Base-by-base conservation (phyloP, 78 protist genomes). In the Planoprotostelium fungivorum region DNA sequence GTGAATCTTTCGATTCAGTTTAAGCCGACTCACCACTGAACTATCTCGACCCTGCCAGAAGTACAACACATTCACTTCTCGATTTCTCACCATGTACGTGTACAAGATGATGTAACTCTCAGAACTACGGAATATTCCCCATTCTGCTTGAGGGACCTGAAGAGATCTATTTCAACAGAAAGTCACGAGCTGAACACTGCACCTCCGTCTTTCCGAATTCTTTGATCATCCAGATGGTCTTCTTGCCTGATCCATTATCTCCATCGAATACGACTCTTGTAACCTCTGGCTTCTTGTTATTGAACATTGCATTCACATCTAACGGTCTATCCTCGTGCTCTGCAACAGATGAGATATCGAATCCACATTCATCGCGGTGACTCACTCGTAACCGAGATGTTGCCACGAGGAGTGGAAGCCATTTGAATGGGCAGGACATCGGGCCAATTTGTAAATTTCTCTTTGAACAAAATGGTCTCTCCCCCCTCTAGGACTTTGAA, bases 391-490 rank as follows among this genome's bases (percentile, higher is more conserved):
- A 25, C 31, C 16, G 73, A 5, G 34, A 84, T 10, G 34, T 28
- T 28, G 34, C 34, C 34, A 1, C 10, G 28, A 1, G 86, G 86
- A 1, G 86, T 84, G 34, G 86, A 1, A 5, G 86, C 86, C 34
- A 31, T 10, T 28, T 84, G 86, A 5, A 93, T 94, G 39, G 96
- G 96, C 1, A 94, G 35, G 91, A 94, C 90, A 29, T 92, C 96
- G 36, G 96, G 96, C 37, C 73, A 94, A 34, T 89, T 90, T 35
- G 91, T 91, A 87, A 94, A 94, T 35, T 94, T 94, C 83, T 94
- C 94, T 37, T 94, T 94, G 90, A 88, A 89, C 1, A 94, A 88
- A 31, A 91, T 91, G 86, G 89, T 88, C 88, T 94, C 96, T 84
- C 94, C 92, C 73, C 89, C 89, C 85, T 94, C 93, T 1, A 38